Evolutionary conservation across 1,139 yeast species (phyloP).

Genomic region (Suhomyces atakaporum): DNA sequence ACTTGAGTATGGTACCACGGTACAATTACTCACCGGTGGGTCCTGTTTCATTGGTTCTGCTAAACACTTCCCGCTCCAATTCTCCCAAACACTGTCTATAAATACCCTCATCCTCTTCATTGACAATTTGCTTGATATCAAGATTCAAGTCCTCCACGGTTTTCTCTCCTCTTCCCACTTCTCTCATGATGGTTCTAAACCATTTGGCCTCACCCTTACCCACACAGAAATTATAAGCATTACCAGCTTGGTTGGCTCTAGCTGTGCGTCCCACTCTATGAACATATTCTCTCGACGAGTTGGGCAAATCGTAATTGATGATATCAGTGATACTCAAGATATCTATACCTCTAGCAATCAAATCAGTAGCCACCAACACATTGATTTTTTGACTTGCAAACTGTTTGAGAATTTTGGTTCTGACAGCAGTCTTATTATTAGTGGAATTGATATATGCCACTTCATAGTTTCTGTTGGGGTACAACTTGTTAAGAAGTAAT

Average conservation of each 20-base stretch:
- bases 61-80: constrained; percentile 27
- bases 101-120: constrained; percentile 27
- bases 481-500: constrained; percentile 39
- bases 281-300: constrained; percentile 85
- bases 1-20: too few species aligned
- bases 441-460: constrained; percentile 44
- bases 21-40: neutral
- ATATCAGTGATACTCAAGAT: constrained; percentile 71
- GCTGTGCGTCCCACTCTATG: constrained; percentile 98
- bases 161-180: constrained; percentile 35
- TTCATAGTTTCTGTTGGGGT: constrained; percentile 14
- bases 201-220: constrained; percentile 79
- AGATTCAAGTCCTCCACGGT: constrained; percentile 27
- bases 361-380: constrained; percentile 82
- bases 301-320: constrained; percentile 87
- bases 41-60: neutral
- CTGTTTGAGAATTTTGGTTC: constrained; percentile 52
- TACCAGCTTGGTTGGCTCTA: constrained; percentile 79
- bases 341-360: constrained; percentile 94
- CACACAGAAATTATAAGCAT: constrained; percentile 66
- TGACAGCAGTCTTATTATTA: constrained; percentile 44
- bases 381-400: constrained; percentile 54
- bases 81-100: constrained; percentile 30
- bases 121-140: constrained; percentile 22
- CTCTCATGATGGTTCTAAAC: constrained; percentile 53